These are phyloP conservation scores for Brettanomyces nanus DNA, from an alignment of 805 yeast species.

Conservation along the genomic window DNA sequence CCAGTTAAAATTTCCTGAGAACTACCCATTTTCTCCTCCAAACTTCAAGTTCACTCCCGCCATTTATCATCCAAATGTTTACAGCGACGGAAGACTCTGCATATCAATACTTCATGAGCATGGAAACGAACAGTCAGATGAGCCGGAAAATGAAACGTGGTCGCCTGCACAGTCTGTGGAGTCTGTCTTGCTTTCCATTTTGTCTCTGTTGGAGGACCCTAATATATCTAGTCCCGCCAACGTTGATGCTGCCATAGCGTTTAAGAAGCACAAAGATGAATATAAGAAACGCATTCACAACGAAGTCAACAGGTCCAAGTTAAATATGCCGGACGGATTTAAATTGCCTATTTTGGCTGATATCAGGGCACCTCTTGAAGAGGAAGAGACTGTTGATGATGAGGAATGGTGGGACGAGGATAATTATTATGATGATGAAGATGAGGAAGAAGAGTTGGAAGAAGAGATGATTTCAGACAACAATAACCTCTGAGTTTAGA, in stretches of 20 bases:
- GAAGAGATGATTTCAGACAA: neutral
- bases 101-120: conserved; percentile 88
- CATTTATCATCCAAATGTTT: conserved; percentile 93
- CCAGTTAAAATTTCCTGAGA: conserved; percentile 84
- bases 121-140: conserved; percentile 82
- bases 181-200: conserved; percentile 82
- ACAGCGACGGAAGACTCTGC: conserved; percentile 89
- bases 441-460: conserved; percentile 18
- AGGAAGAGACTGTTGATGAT: conserved; percentile 23
- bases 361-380: conserved; percentile 25
- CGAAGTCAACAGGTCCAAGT: conserved; percentile 76
- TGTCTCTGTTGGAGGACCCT: conserved; percentile 89
- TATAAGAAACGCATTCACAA: conserved; percentile 69
- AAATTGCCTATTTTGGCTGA: conserved; percentile 67
- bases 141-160: conserved; percentile 93
- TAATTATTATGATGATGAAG: conserved; percentile 25
- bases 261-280: conserved; percentile 73
- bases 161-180: conserved; percentile 92
- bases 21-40: conserved; percentile 92
- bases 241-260: conserved; percentile 94
- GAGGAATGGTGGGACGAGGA: conserved; percentile 28
- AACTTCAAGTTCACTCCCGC: conserved; percentile 90
- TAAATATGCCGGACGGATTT: conserved; percentile 81
- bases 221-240: conserved; percentile 92
- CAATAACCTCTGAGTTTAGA: too few relatives aligned